Base-by-base conservation (phyloP, 306 rosid species). In the Casuarina cunninghamiana region DNA sequence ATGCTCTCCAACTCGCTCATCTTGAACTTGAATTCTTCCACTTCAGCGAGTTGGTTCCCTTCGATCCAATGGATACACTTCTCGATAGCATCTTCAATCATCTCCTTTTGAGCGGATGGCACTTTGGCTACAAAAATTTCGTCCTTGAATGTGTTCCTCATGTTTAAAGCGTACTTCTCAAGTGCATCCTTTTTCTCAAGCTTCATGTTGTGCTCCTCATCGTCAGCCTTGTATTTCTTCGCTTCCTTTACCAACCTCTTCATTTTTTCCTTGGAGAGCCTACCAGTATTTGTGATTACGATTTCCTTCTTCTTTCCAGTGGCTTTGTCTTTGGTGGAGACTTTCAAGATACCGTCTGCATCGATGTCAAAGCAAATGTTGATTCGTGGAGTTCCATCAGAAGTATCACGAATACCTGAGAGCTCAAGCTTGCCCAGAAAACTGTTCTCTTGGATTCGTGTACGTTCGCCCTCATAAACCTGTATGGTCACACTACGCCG, bases 141-240 rank as follows among this genome's bases (percentile, higher is more conserved):
- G 70, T 86, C 88, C 15, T 80, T 84, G 19, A 88, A 69, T 6
- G 89, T 84, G 74, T 88, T 88, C 75, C 87, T 86, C 92, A 88
- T 83, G 80, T 88, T 85, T 9, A 76, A 85, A 3, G 90, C 83
- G 11, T 87, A 88, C 16, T 88, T 85, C 85, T 88, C 88, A 1
- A 88, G 69, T 0, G 85, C 77, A 72, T 88, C 86, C 15, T 84
- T 84, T 13, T 84, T 83, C 69, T 87, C 90, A 78, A 78, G 85
- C 42, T 82, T 82, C 87, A 80, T 83, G 71, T 87, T 87, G 61
- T 84, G 90, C 50, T 82, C 88, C 72, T 84, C 87, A 1, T 87
- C 90, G 39, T 84, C 88, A 0, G 87, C 75, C 38, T 79, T 80
- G 75, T 80, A 87, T 17, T 84, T 87, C 77, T 82, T 88, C 4